Conservation (phyloP, 1,139 yeast genomes). For the Martiniozyma asiatica region DNA sequence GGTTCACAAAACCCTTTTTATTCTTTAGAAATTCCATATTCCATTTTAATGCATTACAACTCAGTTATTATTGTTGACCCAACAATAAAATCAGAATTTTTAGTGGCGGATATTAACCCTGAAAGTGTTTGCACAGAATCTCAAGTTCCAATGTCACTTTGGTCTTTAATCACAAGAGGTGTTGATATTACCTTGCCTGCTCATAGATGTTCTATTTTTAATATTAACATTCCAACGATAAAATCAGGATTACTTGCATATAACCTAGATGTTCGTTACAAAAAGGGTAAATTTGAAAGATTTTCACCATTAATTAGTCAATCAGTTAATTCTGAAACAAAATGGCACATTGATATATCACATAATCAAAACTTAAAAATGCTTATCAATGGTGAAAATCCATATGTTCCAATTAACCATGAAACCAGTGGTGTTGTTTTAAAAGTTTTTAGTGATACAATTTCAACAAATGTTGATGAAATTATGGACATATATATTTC, state of each 20-base stretch:
- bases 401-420: conserved; percentile 45
- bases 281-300: conserved; percentile 17
- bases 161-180: conserved; percentile 27
- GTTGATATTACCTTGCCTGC: conserved; percentile 33
- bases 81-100: conserved; percentile 24
- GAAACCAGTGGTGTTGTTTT: conserved; percentile 24
- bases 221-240: conserved; percentile 40
- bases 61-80: conserved; percentile 35
- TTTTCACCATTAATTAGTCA: conserved; percentile 64
- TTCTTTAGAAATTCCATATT: conserved; percentile 29
- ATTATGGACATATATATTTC: conserved; percentile 26
- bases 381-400: conserved; percentile 65
- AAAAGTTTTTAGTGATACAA: conserved; percentile 34
- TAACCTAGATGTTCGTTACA: conserved; percentile 26
- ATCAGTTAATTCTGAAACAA: conserved; percentile 57
- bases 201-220: conserved; percentile 34
- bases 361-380: conserved; percentile 26
- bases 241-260: conserved; percentile 57
- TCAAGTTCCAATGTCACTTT: conserved; percentile 24
- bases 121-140: conserved; percentile 18
- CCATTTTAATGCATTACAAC: conserved; percentile 30
- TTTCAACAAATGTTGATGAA: conserved; percentile 17
- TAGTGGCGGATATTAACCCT: conserved; percentile 26
- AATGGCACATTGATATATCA: conserved; percentile 52
- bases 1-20: conserved; percentile 36